Evolutionary conservation across 352 stramenopile species (phyloP).

Genomic region (Peronosclerospora sorghi): DNA sequence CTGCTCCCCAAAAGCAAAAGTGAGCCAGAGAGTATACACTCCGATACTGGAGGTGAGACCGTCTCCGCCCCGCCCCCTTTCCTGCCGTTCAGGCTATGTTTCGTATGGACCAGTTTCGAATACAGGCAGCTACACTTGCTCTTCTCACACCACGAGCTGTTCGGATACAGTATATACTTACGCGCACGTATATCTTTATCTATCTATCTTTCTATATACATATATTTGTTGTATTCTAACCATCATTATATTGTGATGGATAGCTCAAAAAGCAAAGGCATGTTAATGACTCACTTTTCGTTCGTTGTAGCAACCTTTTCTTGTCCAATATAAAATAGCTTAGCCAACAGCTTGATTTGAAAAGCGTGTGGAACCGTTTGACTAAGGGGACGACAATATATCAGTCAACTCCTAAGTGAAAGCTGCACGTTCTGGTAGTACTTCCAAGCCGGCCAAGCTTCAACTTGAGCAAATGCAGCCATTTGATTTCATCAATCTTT

Average conservation of each 20-base stretch:
- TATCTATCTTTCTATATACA: background rate
- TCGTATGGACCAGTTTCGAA: conserved; percentile 26
- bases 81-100: conserved; percentile 12
- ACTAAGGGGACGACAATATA: too few relatives aligned
- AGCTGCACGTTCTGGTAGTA: too few relatives aligned
- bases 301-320: too few relatives aligned
- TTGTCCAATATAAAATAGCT: too few relatives aligned
- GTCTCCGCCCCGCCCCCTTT: conserved; percentile 5
- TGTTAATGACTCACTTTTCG: too few relatives aligned
- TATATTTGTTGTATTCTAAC: background rate
- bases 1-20: conserved; percentile 22
- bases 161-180: background rate
- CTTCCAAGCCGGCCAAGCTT: too few relatives aligned
- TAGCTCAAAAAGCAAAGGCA: too few relatives aligned
- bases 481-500: conserved; percentile 10
- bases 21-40: conserved; percentile 6
- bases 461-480: conserved; percentile 8
- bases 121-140: conserved; percentile 1
- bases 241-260: too few relatives aligned
- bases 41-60: conserved; percentile 2
- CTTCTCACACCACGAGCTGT: too few relatives aligned
- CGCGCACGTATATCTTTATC: background rate
- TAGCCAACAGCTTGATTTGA: too few relatives aligned
- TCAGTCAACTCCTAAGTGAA: too few relatives aligned
- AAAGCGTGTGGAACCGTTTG: too few relatives aligned